phyloP scores from a whole-genome alignment of 345 rosid genomes.

The Gossypium arboreum region DNA sequence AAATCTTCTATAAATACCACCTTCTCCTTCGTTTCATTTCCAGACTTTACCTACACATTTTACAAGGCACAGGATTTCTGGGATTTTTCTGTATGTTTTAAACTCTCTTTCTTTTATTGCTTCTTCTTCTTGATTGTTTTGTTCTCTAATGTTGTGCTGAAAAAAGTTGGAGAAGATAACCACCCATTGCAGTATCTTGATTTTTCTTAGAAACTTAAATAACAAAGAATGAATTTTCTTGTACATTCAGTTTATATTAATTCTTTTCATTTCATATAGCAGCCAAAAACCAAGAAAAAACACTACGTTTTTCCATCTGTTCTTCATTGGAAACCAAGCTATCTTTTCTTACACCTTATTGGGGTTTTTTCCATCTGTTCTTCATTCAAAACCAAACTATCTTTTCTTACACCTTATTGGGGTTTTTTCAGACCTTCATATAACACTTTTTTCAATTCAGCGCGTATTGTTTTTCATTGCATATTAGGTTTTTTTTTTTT shows the following conservation, averaged over 20 bases:
- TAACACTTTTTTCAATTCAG: background rate
- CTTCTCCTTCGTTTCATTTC: background rate
- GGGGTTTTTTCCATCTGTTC: background rate
- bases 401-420: too few relatives aligned
- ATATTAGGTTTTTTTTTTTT: too few relatives aligned
- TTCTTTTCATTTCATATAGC: background rate
- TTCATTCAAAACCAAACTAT: background rate
- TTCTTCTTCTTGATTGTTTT: background rate
- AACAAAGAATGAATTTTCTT: background rate
- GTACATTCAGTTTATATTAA: background rate
- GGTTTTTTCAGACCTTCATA: too few relatives aligned
- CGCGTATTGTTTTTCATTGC: too few relatives aligned
- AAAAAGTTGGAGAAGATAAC: background rate
- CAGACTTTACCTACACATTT: background rate
- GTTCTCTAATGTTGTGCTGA: background rate
- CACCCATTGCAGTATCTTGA: background rate
- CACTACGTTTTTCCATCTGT: too few relatives aligned
- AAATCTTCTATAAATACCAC: conserved; percentile 21
- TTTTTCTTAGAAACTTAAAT: background rate
- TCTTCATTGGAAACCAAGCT: background rate
- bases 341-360: background rate
- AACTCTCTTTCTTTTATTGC: background rate
- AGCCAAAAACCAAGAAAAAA: too few relatives aligned
- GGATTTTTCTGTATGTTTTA: conserved; percentile 10
- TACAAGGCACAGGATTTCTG: background rate